Percentiles rank a stretch among this genome's conserved stretches.
Evolutionary conservation across 257 asterid genomes (phyloP).

Genomic region (Lavandula angustifolia): DNA sequence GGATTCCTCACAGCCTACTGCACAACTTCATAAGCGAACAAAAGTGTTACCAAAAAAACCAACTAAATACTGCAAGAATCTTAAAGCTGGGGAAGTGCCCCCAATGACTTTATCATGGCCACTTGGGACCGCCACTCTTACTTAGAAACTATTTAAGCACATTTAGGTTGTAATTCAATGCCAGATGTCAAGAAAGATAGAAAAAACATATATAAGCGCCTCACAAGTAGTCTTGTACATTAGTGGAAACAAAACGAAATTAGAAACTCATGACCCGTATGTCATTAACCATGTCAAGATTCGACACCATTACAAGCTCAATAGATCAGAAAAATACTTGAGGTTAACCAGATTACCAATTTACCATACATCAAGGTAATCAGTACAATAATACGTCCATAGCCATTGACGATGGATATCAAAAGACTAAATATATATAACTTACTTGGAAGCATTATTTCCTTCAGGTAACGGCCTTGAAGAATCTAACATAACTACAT

Average conservation of each 20-base stretch:
- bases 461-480: slow-evolving; percentile 58
- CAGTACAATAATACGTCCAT: not conserved
- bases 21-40: not conserved
- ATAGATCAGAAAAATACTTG: not conserved
- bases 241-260: not conserved
- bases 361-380: not conserved
- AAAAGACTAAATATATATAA: slow-evolving; percentile 13
- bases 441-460: slow-evolving; percentile 71
- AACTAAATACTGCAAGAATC: not conserved
- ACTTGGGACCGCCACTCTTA: not conserved
- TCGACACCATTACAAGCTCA: not conserved
- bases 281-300: not conserved
- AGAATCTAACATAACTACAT: slow-evolving; percentile 48
- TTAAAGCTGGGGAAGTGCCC: not conserved
- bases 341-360: slow-evolving; percentile 9
- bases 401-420: not conserved
- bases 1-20: not conserved
- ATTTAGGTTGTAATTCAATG: not conserved
- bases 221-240: not conserved
- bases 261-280: not conserved
- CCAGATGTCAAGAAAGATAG: not conserved
- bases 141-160: not conserved
- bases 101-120: not conserved
- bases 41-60: not conserved
- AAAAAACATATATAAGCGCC: not conserved